Evolutionary conservation across 1,284 basidiomycete species (phyloP), one percentile per base, ranked within the genome.

Genomic region (Fistulina hepatica): DNA sequence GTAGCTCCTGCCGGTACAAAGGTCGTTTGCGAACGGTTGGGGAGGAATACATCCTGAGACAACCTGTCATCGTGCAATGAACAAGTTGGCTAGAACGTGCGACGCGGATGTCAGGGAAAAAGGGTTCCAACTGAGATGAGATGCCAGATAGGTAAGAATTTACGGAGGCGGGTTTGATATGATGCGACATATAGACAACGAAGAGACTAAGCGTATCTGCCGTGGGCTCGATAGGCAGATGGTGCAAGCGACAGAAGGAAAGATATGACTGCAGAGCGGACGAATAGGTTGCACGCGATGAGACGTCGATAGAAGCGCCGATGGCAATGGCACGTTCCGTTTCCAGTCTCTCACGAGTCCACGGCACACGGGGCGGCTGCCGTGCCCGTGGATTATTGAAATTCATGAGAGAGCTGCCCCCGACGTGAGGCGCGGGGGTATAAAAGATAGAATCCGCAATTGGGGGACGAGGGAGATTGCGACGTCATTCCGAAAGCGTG

Each of bases 101-200:
- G 0, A 35, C 22, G 4, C 55, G 49, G 5, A 67, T 43, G 2
- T 57, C n/a, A 0, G 63, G 65, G 42, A 51, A 69, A 22, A 49
- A 46, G 2, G 52, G 35, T 37, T 65, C 59, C 3, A 69, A 57
- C 17, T 56, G 37, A 27, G 52, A 53, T 36, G 52, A 53, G n/a
- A 67, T 64, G 0, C 65, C 62, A 0, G 62, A 63, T 0, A 68
- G 56, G 48, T 68, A 69, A 2, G 51, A 44, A 6, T 48, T 39
- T 2, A 65, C 59, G 0, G 65, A 65, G 2, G 20, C 10, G 1
- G 60, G 59, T 15, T 54, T 39, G 49, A 70, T 66, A 22, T 61
- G 51, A 27, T 57, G 49, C 7, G 39, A 61, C 57, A 63, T 63
- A 44, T 53, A 70, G 0, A 60, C 54, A 4, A 52, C 44, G 40